Conservation (phyloP, 2,329 filamentous ascomycete species). For the Colletotrichum sp. region DNA sequence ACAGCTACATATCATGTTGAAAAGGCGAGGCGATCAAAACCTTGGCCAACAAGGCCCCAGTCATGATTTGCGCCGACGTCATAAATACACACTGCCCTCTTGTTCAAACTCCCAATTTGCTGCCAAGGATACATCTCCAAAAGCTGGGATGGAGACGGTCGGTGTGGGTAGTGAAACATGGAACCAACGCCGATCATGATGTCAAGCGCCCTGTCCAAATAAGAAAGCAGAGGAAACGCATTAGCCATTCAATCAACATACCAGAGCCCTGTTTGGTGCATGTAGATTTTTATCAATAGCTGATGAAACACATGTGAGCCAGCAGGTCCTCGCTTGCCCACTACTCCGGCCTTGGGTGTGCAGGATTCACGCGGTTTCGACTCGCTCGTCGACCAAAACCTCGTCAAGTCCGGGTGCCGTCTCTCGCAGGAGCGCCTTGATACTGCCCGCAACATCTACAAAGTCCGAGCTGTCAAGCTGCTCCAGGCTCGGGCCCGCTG, state of each 20-base stretch:
- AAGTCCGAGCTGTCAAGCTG: background rate
- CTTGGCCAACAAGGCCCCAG: background rate
- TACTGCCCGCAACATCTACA: background rate
- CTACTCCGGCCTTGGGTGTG: accelerated
- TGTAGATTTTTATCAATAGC: accelerated
- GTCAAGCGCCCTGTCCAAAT: background rate
- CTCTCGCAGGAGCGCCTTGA: background rate
- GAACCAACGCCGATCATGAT: background rate
- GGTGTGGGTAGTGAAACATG: background rate
- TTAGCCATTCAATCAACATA: background rate
- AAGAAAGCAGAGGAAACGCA: background rate
- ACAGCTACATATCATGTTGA: background rate
- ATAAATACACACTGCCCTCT: background rate
- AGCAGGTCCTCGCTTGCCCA: background rate
- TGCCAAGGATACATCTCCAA: background rate
- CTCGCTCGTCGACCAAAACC: background rate
- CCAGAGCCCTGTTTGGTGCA: background rate
- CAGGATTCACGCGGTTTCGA: background rate
- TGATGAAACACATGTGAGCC: background rate
- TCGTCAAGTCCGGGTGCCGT: background rate
- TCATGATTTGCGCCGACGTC: background rate
- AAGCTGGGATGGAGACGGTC: background rate
- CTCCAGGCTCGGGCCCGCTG: accelerated
- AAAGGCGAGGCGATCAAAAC: background rate
- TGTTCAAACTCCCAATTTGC: no score